Evolutionary conservation across 768 basidiomycete genomes (phyloP).

Genomic region (Guyanaporus albipodus): DNA sequence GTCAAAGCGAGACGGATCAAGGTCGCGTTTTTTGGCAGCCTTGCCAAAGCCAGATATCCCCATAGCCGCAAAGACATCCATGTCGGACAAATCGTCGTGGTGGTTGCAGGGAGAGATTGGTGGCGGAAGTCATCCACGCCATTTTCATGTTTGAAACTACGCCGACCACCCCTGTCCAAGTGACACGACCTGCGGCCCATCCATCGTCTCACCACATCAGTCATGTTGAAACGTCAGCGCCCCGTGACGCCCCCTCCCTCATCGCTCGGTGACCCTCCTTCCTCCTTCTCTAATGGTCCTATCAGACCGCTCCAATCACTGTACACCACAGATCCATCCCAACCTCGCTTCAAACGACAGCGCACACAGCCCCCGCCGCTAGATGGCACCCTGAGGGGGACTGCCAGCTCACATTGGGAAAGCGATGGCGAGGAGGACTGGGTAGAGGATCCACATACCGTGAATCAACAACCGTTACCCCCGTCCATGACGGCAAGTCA

Average conservation of each 20-base stretch:
- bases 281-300: slow-evolving; percentile 11
- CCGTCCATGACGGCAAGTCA: slow-evolving; percentile 19
- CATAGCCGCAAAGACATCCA: slow-evolving; percentile 77
- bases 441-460: slow-evolving; percentile 33
- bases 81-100: slow-evolving; percentile 43
- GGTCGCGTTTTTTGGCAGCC: slow-evolving; percentile 54
- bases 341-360: slow-evolving; percentile 48
- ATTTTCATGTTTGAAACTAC: slow-evolving; percentile 11
- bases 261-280: slow-evolving; percentile 26
- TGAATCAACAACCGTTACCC: slow-evolving; percentile 21
- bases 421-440: slow-evolving; percentile 33
- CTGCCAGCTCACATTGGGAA: slow-evolving; percentile 11
- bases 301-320: slow-evolving; percentile 10
- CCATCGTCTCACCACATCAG: slow-evolving; percentile 7
- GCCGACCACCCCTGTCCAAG: slow-evolving; percentile 19
- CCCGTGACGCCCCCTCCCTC: slow-evolving; percentile 42
- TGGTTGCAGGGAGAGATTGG: slow-evolving; percentile 5
- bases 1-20: slow-evolving; percentile 77
- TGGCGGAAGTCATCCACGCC: slow-evolving; percentile 18
- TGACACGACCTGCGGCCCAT: neutral
- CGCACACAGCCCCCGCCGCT: slow-evolving; percentile 49
- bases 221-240: slow-evolving; percentile 56
- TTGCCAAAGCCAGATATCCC: slow-evolving; percentile 85
- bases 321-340: slow-evolving; percentile 7
- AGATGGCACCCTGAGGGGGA: slow-evolving; percentile 49